Conservation (phyloP, 805 yeast genomes). For the Diddensiella transvaalensis region DNA sequence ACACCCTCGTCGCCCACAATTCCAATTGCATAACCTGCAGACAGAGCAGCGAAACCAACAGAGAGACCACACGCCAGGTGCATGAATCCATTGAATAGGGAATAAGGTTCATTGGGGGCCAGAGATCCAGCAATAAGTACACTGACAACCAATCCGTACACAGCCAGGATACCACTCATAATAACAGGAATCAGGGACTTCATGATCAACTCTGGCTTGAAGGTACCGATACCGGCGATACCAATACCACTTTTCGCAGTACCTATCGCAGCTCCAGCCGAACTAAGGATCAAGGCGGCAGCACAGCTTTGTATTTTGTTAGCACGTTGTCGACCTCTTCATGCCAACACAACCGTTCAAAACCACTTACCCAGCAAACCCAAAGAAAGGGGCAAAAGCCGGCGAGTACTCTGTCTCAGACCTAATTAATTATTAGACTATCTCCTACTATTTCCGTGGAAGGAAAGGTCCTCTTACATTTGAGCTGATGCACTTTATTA, state of each 20-base stretch:
- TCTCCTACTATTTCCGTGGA: too few species aligned
- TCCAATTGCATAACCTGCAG: constrained; percentile 96
- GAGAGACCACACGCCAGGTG: constrained; percentile 94
- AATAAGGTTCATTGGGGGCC: constrained; percentile 72
- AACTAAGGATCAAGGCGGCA: constrained; percentile 82
- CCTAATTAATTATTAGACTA: neutral
- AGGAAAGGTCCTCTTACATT: too few species aligned
- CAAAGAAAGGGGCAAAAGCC: constrained; percentile 92
- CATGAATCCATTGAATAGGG: constrained; percentile 95
- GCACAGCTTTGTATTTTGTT: constrained; percentile 59
- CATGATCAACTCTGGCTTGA: constrained; percentile 96
- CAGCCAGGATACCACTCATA: constrained; percentile 96
- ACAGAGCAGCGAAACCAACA: constrained; percentile 94
- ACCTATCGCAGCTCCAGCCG: constrained; percentile 98
- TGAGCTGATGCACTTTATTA: neutral
- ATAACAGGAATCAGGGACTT: constrained; percentile 89
- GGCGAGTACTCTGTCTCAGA: constrained; percentile 61
- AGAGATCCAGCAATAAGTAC: constrained; percentile 85
- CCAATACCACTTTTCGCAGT: constrained; percentile 98
- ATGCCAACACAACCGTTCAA: neutral
- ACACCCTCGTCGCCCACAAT: constrained; percentile 94
- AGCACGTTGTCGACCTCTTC: neutral
- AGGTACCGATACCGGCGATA: constrained; percentile 96
- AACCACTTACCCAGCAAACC: constrained; percentile 75
- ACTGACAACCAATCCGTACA: constrained; percentile 94